phyloP scores from a whole-genome alignment of 2,329 filamentous ascomycete species.

The Trichoderma hamatum region DNA sequence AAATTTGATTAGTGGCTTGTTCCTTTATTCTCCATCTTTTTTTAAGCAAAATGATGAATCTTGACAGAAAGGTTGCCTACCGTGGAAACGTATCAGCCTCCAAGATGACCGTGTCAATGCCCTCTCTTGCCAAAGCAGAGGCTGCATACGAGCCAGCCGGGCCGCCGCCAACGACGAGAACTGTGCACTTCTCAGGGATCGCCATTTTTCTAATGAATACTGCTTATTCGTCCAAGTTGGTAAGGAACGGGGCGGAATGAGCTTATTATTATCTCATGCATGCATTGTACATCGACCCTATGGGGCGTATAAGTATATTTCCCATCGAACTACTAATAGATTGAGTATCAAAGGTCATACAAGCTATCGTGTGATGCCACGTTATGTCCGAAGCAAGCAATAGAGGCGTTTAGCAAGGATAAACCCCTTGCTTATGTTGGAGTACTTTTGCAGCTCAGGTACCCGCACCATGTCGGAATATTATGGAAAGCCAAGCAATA shows the following conservation, averaged over 20 bases:
- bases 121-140: conserved; percentile 29
- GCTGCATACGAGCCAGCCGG: conserved; percentile 30
- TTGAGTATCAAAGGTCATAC: background rate
- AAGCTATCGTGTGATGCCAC: background rate
- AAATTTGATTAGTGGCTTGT: background rate
- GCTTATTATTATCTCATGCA: background rate
- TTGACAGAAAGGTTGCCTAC: background rate
- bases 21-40: background rate
- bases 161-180: conserved; percentile 28
- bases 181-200: conserved; percentile 11
- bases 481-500: background rate
- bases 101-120: conserved; percentile 28
- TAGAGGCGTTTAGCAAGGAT: background rate
- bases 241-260: background rate
- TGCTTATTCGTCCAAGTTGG: background rate
- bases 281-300: background rate
- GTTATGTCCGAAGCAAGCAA: background rate
- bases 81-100: conserved; percentile 30
- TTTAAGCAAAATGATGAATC: background rate
- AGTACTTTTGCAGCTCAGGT: background rate
- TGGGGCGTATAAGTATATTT: background rate
- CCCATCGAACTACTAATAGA: background rate
- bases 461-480: background rate
- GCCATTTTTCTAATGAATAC: background rate
- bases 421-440: background rate